phyloP scores from a whole-genome alignment of 805 yeast genomes.

The Candida tallmaniae region DNA sequence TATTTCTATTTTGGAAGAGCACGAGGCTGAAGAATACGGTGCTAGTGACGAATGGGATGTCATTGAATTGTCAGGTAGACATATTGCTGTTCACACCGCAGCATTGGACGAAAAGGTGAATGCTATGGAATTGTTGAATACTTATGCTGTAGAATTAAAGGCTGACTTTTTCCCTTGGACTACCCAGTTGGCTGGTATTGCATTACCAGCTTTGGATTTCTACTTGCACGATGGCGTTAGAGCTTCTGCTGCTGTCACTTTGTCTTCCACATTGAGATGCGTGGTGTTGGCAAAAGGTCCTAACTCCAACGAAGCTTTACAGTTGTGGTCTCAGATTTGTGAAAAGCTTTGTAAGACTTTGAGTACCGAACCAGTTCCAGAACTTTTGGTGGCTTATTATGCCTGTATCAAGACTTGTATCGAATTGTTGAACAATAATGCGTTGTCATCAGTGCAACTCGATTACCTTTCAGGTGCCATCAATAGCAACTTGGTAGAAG shows the following conservation, averaged over 20 bases:
- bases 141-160: constrained; percentile 80
- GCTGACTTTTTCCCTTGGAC: constrained; percentile 82
- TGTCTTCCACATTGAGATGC: constrained; percentile 71
- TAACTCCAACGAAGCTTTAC: constrained; percentile 56
- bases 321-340: constrained; percentile 68
- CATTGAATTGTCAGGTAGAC: constrained; percentile 83
- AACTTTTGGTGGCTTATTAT: constrained; percentile 74
- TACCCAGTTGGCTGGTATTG: constrained; percentile 72
- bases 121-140: constrained; percentile 83
- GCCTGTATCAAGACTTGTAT: constrained; percentile 64
- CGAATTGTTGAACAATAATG: constrained; percentile 60
- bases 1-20: constrained; percentile 83
- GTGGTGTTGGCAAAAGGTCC: constrained; percentile 53
- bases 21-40: constrained; percentile 74
- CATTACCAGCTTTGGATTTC: constrained; percentile 85
- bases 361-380: constrained; percentile 77
- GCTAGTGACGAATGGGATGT: constrained; percentile 95
- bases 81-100: constrained; percentile 91
- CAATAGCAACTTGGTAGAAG: constrained; percentile 57
- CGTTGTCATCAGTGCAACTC: constrained; percentile 54
- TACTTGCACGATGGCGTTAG: constrained; percentile 93
- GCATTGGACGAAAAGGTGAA: constrained; percentile 89
- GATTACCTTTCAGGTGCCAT: constrained; percentile 55
- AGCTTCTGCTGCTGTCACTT: constrained; percentile 79
- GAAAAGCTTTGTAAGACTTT: constrained; percentile 64